Base-by-base conservation (phyloP, 495 filamentous ascomycete genomes). In the Cladorrhinum samala region DNA sequence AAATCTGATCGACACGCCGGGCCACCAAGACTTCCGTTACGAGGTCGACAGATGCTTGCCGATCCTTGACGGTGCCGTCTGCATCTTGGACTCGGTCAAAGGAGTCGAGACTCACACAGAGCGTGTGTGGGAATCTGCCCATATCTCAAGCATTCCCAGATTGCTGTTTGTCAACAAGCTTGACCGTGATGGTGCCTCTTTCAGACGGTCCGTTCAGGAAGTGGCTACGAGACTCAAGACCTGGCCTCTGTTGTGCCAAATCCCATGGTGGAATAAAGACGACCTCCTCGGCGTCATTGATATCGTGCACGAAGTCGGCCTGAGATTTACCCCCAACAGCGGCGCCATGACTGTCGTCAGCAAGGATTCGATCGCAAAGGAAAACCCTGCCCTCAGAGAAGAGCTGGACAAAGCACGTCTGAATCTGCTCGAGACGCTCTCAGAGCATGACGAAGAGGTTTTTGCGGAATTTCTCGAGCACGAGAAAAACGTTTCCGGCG, bases 91-190 rank as follows among this genome's bases (percentile, higher is more conserved):
- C 57, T 90, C 89, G 7, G 94, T 99, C 39, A 92, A 95, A 52
- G 94, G 94, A 1, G 93, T 99, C 17, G 94, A 99, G 66, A 92
- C 94, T 1, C 94, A 97, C 68, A 99, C 94, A 0, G 94, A 99
- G 68, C 86, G 95, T 58, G 94, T 99, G 5, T 99, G 94, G 93
- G 70, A 81, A 9, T 93, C 96, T 50, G 93, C 94, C 1, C 86
- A 83, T 46, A 81, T 81, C 9, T 95, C 93, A 59, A 76, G 73
- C 9, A 97, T 97, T 33, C 94, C 94, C 11, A 75, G 90, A 20
- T 80, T 97, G 24, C 76, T 95, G 42, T 99, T 86, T 54, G 78
- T 97, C 59, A 99, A 99, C 71, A 99, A 99, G 67, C 81, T 99
- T 11, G 94, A 99, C 62, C 85, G 94, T 30, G 89, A 94, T 54